Conservation (phyloP, 1,284 basidiomycete species). For the Pseudozyma thailandica region DNA sequence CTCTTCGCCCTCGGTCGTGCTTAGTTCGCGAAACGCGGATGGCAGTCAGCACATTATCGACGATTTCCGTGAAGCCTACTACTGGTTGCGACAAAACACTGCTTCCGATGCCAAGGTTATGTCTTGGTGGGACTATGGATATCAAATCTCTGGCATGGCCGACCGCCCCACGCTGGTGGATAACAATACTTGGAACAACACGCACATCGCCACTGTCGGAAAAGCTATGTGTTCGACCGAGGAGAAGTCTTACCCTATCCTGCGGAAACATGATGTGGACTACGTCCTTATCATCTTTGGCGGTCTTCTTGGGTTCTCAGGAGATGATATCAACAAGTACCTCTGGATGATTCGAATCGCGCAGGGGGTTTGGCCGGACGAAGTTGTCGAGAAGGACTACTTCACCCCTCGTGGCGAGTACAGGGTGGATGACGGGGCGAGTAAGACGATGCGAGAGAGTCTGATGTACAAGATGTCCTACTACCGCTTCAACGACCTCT, state of each 20-base stretch:
- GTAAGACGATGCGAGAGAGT: slow-evolving; percentile 90
- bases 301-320: slow-evolving; percentile 93
- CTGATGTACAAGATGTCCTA: slow-evolving; percentile 76
- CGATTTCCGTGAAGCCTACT: slow-evolving; percentile 99
- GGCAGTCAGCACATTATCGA: slow-evolving; percentile 96
- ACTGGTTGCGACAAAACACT: slow-evolving; percentile 98
- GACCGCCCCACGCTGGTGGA: slow-evolving; percentile 96
- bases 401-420: slow-evolving; percentile 96
- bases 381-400: slow-evolving; percentile 92
- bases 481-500: slow-evolving; percentile 66
- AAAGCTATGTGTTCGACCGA: slow-evolving; percentile 90
- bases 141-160: slow-evolving; percentile 99
- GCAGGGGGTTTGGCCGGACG: slow-evolving; percentile 98
- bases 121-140: slow-evolving; percentile 99
- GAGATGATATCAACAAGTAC: slow-evolving; percentile 99
- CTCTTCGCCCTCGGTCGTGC: slow-evolving; percentile 96
- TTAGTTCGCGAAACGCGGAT: slow-evolving; percentile 82
- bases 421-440: slow-evolving; percentile 86
- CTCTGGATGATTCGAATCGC: slow-evolving; percentile 87
- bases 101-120: slow-evolving; percentile 89
- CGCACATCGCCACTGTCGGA: slow-evolving; percentile 70
- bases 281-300: slow-evolving; percentile 98
- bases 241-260: slow-evolving; percentile 94
- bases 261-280: slow-evolving; percentile 96
- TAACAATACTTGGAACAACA: slow-evolving; percentile 99